These are phyloP conservation scores for Phytophthora niederhauseri DNA, from an alignment of 352 stramenopile genomes.

Conservation along the genomic window DNA sequence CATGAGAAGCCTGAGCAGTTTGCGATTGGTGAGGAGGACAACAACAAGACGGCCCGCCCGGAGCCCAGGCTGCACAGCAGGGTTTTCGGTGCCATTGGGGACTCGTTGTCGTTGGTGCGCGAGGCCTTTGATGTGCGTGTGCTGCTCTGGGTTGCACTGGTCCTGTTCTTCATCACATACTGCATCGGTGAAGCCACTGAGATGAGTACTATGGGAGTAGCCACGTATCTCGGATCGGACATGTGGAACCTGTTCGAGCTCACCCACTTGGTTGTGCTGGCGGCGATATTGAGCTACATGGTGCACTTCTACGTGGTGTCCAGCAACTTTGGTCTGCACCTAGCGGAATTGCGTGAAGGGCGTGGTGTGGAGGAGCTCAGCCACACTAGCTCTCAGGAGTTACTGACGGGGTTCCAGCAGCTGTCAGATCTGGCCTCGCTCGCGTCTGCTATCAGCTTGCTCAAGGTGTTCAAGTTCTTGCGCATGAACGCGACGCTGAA, in stretches of 20 bases:
- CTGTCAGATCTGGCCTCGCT: slow-evolving; percentile 80
- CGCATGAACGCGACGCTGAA: slow-evolving; percentile 92
- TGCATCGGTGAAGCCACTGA: slow-evolving; percentile 77
- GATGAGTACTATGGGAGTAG: slow-evolving; percentile 79
- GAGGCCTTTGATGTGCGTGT: slow-evolving; percentile 62
- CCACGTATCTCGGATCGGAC: slow-evolving; percentile 80
- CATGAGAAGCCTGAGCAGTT: slow-evolving; percentile 65
- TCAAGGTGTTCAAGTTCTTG: slow-evolving; percentile 92
- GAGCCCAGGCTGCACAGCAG: slow-evolving; percentile 14
- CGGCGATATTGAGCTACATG: slow-evolving; percentile 66
- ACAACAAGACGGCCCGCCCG: background rate
- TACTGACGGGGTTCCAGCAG: slow-evolving; percentile 73
- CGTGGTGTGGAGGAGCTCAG: slow-evolving; percentile 58
- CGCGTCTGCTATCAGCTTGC: slow-evolving; percentile 75
- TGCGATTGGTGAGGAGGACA: slow-evolving; percentile 20
- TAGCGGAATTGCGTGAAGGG: slow-evolving; percentile 43
- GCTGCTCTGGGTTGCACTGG: slow-evolving; percentile 66
- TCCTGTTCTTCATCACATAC: slow-evolving; percentile 83
- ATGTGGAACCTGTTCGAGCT: slow-evolving; percentile 92
- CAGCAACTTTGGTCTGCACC: slow-evolving; percentile 49
- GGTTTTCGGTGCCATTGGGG: slow-evolving; percentile 27
- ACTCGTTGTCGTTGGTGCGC: slow-evolving; percentile 24
- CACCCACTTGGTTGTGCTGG: slow-evolving; percentile 70
- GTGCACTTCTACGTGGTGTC: slow-evolving; percentile 75
- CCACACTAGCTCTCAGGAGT: slow-evolving; percentile 63